Base-by-base conservation (phyloP, 2,329 filamentous ascomycete species). In the Truncatella angustata region DNA sequence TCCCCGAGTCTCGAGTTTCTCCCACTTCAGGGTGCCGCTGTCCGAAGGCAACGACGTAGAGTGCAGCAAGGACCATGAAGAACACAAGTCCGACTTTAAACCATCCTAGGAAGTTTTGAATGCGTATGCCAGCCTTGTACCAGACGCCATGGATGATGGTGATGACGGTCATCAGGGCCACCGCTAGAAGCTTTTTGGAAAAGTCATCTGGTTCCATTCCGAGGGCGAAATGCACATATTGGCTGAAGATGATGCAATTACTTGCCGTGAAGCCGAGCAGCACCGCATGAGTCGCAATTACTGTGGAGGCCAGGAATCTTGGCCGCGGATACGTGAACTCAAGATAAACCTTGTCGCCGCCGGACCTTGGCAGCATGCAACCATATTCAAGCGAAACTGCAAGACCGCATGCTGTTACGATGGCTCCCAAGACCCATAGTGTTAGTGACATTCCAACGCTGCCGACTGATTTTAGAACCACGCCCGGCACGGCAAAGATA, bases 401-500 rank as follows among this genome's bases (percentile, higher is more conserved):
- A 10, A 77, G 67, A 18, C 75, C 75, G 42, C 73, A 73, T 49
- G 72, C 71, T 1, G 73, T 73, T 34, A 77, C 72, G 10, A 74
- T 54, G 23, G 67, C 69, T 28, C 77, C 80, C 9, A 81, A 64
- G 1, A 80, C 70, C 81, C 81, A 84, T 18, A 84, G 64, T 42
- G 79, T 68, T 12, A 84, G 64, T 6, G 74, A 70, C 40, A 80
- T 73, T 3, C 80, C 80, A 4, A 82, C 79, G 6, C 74, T 81
- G 0, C 80, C 79, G 2, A 79, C 75, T n/a, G 82, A 79, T 34
- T 81, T 78, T 3, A 88, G 74, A 46, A 91, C 87, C 4, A 84
- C 77, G 0, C 83, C 86, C 0, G 85, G 87, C 0, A 85, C 88
- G 1, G 86, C 85, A 60, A 90, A 90, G 56, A 90, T 88, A 23